Conservation (phyloP, 805 yeast species). For the Torulaspora indica region DNA sequence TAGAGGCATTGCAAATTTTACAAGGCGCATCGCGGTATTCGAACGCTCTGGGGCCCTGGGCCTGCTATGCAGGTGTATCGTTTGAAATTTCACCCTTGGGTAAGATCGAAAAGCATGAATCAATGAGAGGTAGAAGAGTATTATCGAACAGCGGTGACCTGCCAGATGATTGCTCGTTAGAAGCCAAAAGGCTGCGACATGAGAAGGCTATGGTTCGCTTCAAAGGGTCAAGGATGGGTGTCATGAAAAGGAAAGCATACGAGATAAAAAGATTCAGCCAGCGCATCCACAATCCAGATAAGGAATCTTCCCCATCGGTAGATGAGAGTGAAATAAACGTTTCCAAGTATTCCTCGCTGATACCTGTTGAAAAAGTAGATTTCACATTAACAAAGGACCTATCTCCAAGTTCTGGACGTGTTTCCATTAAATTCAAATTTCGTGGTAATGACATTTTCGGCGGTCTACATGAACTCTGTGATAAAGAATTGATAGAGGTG, state of each 20-base stretch:
- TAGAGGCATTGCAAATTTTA: constrained; percentile 53
- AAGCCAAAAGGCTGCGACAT: constrained; percentile 36
- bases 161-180: constrained; percentile 16
- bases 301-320: constrained; percentile 16
- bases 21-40: constrained; percentile 61
- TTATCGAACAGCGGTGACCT: constrained; percentile 1
- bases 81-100: constrained; percentile 64
- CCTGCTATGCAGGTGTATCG: constrained; percentile 61
- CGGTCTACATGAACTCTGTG: constrained; percentile 67
- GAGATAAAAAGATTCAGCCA: constrained; percentile 37
- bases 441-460: constrained; percentile 72
- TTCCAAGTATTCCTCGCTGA: constrained; percentile 45
- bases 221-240: constrained; percentile 48
- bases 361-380: constrained; percentile 53
- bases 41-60: constrained; percentile 65
- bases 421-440: constrained; percentile 37
- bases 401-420: constrained; percentile 4
- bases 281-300: constrained; percentile 19
- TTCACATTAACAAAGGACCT: constrained; percentile 39
- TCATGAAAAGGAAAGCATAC: constrained; percentile 38
- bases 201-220: constrained; percentile 51
- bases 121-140: constrained; percentile 29
- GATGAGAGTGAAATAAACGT: constrained; percentile 4
- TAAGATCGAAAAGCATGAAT: constrained; percentile 40
- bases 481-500: constrained; percentile 46